phyloP scores from a whole-genome alignment of 1,139 yeast species.

The Magnusiomyces suaveolens region DNA sequence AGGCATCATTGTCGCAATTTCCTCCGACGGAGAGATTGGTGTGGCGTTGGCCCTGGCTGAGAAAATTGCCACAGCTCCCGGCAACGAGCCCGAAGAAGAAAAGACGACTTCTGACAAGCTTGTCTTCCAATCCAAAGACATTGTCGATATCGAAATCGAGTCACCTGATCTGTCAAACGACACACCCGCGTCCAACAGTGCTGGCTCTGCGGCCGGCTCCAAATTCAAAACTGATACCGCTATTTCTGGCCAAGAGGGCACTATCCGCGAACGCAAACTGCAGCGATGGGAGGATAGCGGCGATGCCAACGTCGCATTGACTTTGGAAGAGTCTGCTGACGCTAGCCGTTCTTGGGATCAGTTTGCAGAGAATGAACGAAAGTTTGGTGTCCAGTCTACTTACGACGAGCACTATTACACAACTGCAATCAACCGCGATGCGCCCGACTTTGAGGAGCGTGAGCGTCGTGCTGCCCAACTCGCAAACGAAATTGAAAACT shows the following conservation, averaged over 20 bases:
- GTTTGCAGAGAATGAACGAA: constrained; percentile 76
- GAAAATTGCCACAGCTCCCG: constrained; percentile 34
- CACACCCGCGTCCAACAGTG: constrained; percentile 10
- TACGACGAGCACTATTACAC: constrained; percentile 89
- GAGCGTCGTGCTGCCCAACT: constrained; percentile 63
- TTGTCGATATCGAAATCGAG: constrained; percentile 50
- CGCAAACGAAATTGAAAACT: constrained; percentile 74
- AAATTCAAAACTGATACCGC: constrained; percentile 75
- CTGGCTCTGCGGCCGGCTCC: constrained; percentile 10
- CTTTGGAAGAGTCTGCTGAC: constrained; percentile 33
- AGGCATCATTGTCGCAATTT: constrained; percentile 48
- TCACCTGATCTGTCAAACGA: constrained; percentile 36
- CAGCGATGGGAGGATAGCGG: constrained; percentile 81
- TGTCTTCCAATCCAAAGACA: constrained; percentile 49
- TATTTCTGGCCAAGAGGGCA: constrained; percentile 43
- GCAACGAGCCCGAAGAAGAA: constrained; percentile 28
- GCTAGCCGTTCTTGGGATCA: constrained; percentile 64
- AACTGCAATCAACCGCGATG: constrained; percentile 63
- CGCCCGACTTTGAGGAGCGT: constrained; percentile 63
- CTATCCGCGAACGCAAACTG: constrained; percentile 56
- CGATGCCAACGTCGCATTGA: constrained; percentile 26
- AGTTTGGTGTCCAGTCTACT: constrained; percentile 79
- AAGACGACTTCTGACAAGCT: constrained; percentile 39
- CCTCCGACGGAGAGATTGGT: constrained; percentile 39
- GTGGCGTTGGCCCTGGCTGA: constrained; percentile 47